A percentile compares a stretch with the other conserved stretches of the same genome.
Conservation (phyloP, 2,329 filamentous ascomycete genomes). For the Karstenula rhodostoma region DNA sequence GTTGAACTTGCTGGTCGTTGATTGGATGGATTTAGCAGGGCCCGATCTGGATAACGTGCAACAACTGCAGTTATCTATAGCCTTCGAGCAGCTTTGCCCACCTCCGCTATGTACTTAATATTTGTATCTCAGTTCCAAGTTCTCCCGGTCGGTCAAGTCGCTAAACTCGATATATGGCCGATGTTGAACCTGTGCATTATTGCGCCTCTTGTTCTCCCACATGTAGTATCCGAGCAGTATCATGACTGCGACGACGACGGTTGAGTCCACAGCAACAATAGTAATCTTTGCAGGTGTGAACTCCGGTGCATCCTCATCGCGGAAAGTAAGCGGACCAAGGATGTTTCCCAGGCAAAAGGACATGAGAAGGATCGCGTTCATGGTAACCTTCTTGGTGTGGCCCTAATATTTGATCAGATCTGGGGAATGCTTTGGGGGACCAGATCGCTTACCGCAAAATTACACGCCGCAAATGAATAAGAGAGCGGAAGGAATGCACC, state of each 20-base stretch:
- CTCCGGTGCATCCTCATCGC: slow-evolving; percentile 40
- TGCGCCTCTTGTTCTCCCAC: slow-evolving; percentile 28
- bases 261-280: slow-evolving; percentile 47
- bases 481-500: slow-evolving; percentile 26
- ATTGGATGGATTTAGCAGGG: neutral
- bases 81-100: neutral
- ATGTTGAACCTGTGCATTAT: slow-evolving; percentile 11
- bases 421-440: slow-evolving; percentile 10
- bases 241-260: slow-evolving; percentile 37
- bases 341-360: slow-evolving; percentile 50
- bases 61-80: neutral
- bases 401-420: slow-evolving; percentile 21
- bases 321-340: slow-evolving; percentile 53
- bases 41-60: too few relatives aligned
- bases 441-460: slow-evolving; percentile 23
- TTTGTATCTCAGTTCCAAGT: slow-evolving; percentile 62
- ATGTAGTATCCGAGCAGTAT: slow-evolving; percentile 21
- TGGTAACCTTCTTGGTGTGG: slow-evolving; percentile 50
- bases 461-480: slow-evolving; percentile 28
- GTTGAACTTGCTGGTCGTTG: neutral
- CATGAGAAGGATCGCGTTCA: slow-evolving; percentile 46
- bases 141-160: slow-evolving; percentile 64
- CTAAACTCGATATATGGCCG: slow-evolving; percentile 51
- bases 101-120: slow-evolving; percentile 4
- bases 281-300: slow-evolving; percentile 55